phyloP scores from a whole-genome alignment of 352 stramenopile genomes.

The Globisporangium rhizosaccharum region DNA sequence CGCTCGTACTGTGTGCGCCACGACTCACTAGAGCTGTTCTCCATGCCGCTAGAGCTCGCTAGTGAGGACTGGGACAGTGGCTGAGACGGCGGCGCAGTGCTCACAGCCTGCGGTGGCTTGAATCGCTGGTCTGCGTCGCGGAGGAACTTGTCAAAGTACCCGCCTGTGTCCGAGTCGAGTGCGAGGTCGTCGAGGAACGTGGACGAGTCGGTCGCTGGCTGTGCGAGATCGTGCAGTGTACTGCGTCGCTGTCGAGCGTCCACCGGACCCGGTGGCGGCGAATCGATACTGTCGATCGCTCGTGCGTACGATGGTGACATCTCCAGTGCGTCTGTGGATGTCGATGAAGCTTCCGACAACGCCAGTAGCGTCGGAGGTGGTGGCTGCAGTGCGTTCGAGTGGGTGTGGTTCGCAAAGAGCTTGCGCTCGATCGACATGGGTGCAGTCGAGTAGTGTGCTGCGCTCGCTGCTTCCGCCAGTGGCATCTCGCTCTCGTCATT shows the following conservation, averaged over 20 bases:
- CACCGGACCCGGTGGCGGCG: too few relatives aligned
- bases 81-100: background rate
- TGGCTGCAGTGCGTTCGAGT: too few relatives aligned
- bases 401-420: background rate
- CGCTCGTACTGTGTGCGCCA: constrained; percentile 26
- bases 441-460: constrained; percentile 3
- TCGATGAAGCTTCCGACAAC: background rate
- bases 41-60: background rate
- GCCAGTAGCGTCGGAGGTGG: too few relatives aligned
- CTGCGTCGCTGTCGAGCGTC: background rate
- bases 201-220: background rate
- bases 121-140: constrained; percentile 8
- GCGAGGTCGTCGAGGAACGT: constrained; percentile 14
- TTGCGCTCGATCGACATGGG: background rate
- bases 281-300: background rate
- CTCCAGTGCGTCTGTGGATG: background rate
- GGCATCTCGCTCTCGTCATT: constrained; percentile 12
- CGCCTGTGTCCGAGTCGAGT: constrained; percentile 9
- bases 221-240: constrained; percentile 1
- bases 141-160: constrained; percentile 20
- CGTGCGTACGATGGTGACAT: background rate
- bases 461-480: background rate
- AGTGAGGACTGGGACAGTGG: background rate
- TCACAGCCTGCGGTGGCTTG: background rate
- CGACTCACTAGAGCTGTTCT: constrained; percentile 5